Base-by-base conservation (phyloP, 1,139 yeast species). In the Torulaspora globosa region DNA sequence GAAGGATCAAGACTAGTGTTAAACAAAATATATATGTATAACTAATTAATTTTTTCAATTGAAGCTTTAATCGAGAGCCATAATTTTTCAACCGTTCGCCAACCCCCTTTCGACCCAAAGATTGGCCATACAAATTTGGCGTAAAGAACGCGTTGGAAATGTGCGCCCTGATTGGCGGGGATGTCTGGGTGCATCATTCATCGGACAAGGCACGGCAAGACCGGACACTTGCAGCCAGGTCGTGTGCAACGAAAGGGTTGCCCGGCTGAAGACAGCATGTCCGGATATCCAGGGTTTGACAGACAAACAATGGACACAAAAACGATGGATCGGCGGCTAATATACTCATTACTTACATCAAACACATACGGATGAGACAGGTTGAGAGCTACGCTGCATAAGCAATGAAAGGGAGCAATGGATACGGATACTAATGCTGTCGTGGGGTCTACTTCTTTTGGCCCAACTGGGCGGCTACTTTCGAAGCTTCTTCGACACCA, bases 401-500 rank as follows among this genome's bases (percentile, higher is more conserved):
- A 8, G 8, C 6, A 21, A 5, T 21, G 9, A 21, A 8, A 18
- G 18, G 32, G 12, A 9, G 32, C 18, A 8, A 14, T 14, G 9
- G 11, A 29, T 29, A 9, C 10, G 15, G 6, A 16, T 35, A 37
- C 35, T 18, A 26, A 29, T 14, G 18, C 26, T 6, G 21, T 16
- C 29, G 14, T 24, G 23, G 28, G 10, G 24, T 28, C 36, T 39
- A 39, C 47, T 71, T 73, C 65, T 84, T 82, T 68, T 82, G 84
- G 26, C 95, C 89, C 56, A 89, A 74, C 14, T 80, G 78, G 33
- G 88, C 78, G 27, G 97, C 94, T 48, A 90, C 84, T 49, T 76
- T 76, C 15, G 97, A 87, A 32, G 97, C 92, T 63, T 89, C 95
- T 64, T 86, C 92, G 21, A 92, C 84, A 39, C 95, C 96, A 57